These are phyloP conservation scores for Vitis rupestris DNA, from an alignment of 164 flowering plant genomes.

Conservation along the genomic window DNA sequence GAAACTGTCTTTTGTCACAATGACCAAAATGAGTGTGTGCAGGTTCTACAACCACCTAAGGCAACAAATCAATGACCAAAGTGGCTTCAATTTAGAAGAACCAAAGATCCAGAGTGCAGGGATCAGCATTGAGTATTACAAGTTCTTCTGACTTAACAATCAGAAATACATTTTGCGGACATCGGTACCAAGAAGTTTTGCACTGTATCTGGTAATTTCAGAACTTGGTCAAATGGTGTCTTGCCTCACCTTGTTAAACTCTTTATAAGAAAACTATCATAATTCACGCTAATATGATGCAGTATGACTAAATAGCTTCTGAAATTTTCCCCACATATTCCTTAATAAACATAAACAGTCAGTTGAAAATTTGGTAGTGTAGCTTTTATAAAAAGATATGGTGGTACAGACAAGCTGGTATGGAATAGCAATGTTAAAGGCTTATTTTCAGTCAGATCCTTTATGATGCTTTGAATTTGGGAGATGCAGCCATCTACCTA, in stretches of 20 bases:
- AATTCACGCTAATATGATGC: no score
- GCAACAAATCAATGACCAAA: slow-evolving; percentile 43
- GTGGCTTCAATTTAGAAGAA: slow-evolving; percentile 46
- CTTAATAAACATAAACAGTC: no score
- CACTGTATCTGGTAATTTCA: slow-evolving; percentile 68
- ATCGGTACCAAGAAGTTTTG: slow-evolving; percentile 50
- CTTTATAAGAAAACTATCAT: slow-evolving; percentile 11
- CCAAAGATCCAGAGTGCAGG: slow-evolving; percentile 53
- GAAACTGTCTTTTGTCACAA: slow-evolving; percentile 24
- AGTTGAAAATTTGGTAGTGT: no score
- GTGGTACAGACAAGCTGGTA: no score
- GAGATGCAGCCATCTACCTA: no score
- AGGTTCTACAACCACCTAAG: slow-evolving; percentile 50
- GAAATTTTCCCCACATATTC: no score
- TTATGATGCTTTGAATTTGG: no score
- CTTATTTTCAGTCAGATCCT: no score
- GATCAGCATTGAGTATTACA: slow-evolving; percentile 58
- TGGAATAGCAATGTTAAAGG: no score
- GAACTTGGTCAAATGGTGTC: slow-evolving; percentile 54
- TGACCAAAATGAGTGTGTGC: slow-evolving; percentile 63
- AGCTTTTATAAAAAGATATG: no score
- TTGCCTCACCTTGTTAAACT: slow-evolving; percentile 30
- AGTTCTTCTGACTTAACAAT: slow-evolving; percentile 46
- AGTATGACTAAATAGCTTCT: no score
- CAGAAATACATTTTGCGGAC: slow-evolving; percentile 36